Percentiles rank a stretch among this genome's conserved stretches.
phyloP scores from a whole-genome alignment of 1,284 basidiomycete species.

The Pseudozyma tsukubaensis region DNA sequence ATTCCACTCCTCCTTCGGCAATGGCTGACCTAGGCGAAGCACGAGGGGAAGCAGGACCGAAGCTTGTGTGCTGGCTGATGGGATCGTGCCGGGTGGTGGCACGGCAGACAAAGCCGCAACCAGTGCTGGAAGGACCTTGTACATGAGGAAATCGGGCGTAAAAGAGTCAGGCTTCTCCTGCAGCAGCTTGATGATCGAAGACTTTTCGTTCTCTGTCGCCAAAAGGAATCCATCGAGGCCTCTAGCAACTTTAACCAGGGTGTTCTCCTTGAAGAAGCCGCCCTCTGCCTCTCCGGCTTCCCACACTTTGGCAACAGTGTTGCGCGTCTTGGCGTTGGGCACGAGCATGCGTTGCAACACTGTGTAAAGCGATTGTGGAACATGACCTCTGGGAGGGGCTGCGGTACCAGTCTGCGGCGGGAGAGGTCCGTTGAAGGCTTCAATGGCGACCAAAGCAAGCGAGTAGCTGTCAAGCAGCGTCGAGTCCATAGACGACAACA shows the following conservation, averaged over 20 bases:
- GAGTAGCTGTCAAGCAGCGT: constrained; percentile 58
- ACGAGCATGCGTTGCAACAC: constrained; percentile 88
- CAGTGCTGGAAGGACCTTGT: constrained; percentile 87
- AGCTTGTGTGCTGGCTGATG: constrained; percentile 45
- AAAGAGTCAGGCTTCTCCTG: constrained; percentile 70
- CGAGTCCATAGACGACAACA: constrained; percentile 39
- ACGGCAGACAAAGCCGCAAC: constrained; percentile 76
- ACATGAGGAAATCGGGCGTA: constrained; percentile 86
- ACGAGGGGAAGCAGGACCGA: constrained; percentile 62
- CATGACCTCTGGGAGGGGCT: constrained; percentile 79
- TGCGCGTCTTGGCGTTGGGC: constrained; percentile 83
- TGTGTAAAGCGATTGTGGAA: constrained; percentile 82
- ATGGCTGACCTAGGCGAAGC: constrained; percentile 52
- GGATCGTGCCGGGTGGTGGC: constrained; percentile 44
- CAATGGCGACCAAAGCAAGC: constrained; percentile 57
- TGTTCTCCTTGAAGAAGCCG: constrained; percentile 88
- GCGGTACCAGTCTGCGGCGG: constrained; percentile 77
- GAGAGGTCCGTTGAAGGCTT: constrained; percentile 59
- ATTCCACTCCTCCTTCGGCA: constrained; percentile 57
- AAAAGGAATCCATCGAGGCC: constrained; percentile 89
- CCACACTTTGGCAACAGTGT: constrained; percentile 72
- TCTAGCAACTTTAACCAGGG: constrained; percentile 84
- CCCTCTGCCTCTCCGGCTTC: constrained; percentile 65
- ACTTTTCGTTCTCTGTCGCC: constrained; percentile 84
- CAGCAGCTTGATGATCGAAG: constrained; percentile 70